Evolutionary conservation across 106 monocot genomes (phyloP).

Genomic region (Cymbidium sinense): DNA sequence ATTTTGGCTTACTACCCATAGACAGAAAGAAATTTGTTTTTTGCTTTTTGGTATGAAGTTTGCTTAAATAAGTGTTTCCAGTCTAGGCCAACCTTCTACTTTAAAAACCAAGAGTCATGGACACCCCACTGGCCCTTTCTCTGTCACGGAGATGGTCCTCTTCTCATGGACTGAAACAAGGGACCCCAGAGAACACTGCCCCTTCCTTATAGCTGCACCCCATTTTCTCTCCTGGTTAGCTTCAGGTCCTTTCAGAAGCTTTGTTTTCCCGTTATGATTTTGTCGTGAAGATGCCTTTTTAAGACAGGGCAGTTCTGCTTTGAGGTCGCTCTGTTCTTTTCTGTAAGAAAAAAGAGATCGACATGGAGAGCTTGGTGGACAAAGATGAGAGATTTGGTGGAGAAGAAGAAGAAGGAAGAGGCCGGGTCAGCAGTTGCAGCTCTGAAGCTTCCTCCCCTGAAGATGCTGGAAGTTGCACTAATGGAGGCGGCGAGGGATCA

Average conservation of each 20-base stretch:
- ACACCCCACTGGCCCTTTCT: no score
- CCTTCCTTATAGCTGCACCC: not conserved
- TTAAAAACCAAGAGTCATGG: no score
- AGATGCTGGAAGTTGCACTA: not conserved
- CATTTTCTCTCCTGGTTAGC: no score
- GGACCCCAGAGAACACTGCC: not conserved
- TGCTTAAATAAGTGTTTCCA: no score
- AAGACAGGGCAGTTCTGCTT: not conserved
- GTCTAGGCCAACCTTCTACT: no score
- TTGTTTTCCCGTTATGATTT: not conserved
- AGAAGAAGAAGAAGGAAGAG: constrained; percentile 1
- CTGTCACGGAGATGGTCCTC: not conserved
- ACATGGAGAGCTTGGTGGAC: not conserved
- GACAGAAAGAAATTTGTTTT: no score
- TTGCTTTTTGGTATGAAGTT: no score
- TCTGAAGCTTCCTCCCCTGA: not conserved
- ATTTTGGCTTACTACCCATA: no score
- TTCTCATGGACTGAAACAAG: not conserved
- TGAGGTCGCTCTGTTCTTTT: not conserved
- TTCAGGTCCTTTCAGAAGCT: not conserved
- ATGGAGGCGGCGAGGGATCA: not conserved
- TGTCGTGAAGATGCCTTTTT: not conserved
- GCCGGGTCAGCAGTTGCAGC: not conserved
- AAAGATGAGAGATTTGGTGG: not conserved
- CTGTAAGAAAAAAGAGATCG: not conserved